These are phyloP conservation scores for Suillus weaverae DNA, from an alignment of 768 basidiomycete genomes.

Conservation along the genomic window DNA sequence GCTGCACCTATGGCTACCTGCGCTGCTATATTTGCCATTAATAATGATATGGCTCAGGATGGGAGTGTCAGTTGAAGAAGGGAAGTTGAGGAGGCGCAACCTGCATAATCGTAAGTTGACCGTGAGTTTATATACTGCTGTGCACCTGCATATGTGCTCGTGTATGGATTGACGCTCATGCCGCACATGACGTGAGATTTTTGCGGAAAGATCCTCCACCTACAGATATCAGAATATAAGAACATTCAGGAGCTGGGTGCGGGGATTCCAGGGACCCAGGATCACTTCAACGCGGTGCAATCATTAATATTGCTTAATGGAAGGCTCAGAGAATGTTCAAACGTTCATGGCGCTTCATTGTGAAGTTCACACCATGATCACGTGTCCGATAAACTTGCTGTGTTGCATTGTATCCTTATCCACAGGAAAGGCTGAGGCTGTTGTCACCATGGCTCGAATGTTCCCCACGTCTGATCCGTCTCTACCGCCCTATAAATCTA, in stretches of 20 bases:
- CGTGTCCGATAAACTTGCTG: slow-evolving; percentile 15
- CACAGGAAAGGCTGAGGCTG: not conserved
- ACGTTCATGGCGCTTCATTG: not conserved
- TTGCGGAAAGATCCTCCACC: not conserved
- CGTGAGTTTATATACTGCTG: not conserved
- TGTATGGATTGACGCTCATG: not conserved
- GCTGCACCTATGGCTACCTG: slow-evolving; percentile 26
- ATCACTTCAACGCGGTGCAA: not conserved
- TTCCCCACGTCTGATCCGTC: slow-evolving; percentile 42
- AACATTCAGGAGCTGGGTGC: not conserved
- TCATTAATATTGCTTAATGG: not conserved
- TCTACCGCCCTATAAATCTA: slow-evolving; percentile 55
- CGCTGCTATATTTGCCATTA: slow-evolving; percentile 15
- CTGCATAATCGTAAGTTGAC: not conserved
- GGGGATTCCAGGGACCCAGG: not conserved
- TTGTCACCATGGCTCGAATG: slow-evolving; percentile 23
- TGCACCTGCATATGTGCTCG: not conserved
- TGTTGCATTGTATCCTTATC: not conserved
- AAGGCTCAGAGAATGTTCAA: not conserved
- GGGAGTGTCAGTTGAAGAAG: not conserved
- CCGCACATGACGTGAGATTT: not conserved
- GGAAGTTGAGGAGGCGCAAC: not conserved
- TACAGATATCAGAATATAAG: not conserved
- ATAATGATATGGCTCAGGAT: slow-evolving; percentile 9
- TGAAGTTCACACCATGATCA: slow-evolving; percentile 2